These are phyloP conservation scores for Linderina pennispora DNA, from an alignment of 192 early-diverging fungal species.

Conservation along the genomic window DNA sequence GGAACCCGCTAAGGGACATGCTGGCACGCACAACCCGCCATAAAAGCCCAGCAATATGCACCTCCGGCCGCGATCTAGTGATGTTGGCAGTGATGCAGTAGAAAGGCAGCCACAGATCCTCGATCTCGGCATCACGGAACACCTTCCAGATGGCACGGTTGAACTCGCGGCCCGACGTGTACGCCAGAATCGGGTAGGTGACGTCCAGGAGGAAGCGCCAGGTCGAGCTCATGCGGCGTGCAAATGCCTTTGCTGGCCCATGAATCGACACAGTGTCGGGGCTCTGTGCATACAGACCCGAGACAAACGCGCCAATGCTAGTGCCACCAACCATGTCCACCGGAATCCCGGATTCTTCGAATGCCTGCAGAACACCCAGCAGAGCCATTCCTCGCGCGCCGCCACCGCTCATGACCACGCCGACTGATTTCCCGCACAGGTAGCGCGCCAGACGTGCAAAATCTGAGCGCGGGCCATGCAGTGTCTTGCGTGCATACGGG, in stretches of 20 bases:
- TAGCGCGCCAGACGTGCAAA: conserved; percentile 84
- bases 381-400: conserved; percentile 94
- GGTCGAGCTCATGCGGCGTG: conserved; percentile 66
- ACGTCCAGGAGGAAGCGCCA: conserved; percentile 91
- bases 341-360: conserved; percentile 97
- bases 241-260: conserved; percentile 81
- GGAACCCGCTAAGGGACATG: conserved; percentile 93
- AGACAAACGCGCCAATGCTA: conserved; percentile 92
- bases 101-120: conserved; percentile 97
- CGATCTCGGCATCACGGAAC: conserved; percentile 87
- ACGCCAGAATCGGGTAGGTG: conserved; percentile 89
- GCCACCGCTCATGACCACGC: conserved; percentile 92
- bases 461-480: conserved; percentile 45
- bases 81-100: conserved; percentile 96
- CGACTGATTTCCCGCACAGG: conserved; percentile 87
- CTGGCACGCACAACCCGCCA: conserved; percentile 98
- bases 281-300: conserved; percentile 86
- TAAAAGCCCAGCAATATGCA: conserved; percentile 86
- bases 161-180: conserved; percentile 92
- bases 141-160: conserved; percentile 96
- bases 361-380: conserved; percentile 84
- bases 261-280: conserved; percentile 83
- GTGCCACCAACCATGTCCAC: conserved; percentile 99
- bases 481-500: conserved; percentile 32
- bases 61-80: conserved; percentile 89